Conservation (phyloP, 208 protist species). For the Wallacemonas sp. region DNA sequence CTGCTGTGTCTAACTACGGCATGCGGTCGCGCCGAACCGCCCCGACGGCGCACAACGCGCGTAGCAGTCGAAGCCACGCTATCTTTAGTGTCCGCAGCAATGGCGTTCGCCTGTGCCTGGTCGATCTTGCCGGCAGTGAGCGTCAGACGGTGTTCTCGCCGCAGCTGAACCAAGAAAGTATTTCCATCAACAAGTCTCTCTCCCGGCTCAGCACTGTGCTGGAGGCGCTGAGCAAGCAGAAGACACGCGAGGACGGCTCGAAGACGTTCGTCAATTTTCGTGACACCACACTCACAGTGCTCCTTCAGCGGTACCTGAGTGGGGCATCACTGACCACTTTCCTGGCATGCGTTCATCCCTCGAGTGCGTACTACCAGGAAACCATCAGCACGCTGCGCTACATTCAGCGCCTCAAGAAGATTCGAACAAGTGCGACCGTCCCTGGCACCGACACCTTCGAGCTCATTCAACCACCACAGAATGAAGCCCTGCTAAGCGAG, state of each 20-base stretch:
- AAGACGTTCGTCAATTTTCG: conserved; percentile 82
- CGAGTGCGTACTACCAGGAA: conserved; percentile 51
- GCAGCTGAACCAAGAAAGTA: conserved; percentile 86
- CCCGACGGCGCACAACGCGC: conserved; percentile 87
- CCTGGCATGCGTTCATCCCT: conserved; percentile 85
- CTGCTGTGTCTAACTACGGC: conserved; percentile 58
- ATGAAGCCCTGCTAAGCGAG: conserved; percentile 62
- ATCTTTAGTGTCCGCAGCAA: conserved; percentile 83
- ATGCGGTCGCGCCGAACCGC: conserved; percentile 79
- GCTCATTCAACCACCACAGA: conserved; percentile 22
- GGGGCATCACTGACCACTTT: conserved; percentile 83
- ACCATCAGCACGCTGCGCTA: conserved; percentile 88
- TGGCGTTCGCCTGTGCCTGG: conserved; percentile 78
- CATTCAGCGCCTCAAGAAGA: conserved; percentile 77
- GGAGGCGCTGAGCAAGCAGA: conserved; percentile 70
- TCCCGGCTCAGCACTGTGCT: conserved; percentile 87
- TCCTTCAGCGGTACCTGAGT: conserved; percentile 86
- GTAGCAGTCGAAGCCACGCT: conserved; percentile 92
- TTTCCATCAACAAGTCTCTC: conserved; percentile 90
- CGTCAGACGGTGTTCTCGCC: conserved; percentile 80
- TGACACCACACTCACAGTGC: conserved; percentile 83
- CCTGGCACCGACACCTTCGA: conserved; percentile 32
- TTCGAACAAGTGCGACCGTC: conserved; percentile 44
- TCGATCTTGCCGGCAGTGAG: conserved; percentile 88
- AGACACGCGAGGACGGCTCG: conserved; percentile 33